Conservation (phyloP, 1,139 yeast species). For the Kazachstania sp. region DNA sequence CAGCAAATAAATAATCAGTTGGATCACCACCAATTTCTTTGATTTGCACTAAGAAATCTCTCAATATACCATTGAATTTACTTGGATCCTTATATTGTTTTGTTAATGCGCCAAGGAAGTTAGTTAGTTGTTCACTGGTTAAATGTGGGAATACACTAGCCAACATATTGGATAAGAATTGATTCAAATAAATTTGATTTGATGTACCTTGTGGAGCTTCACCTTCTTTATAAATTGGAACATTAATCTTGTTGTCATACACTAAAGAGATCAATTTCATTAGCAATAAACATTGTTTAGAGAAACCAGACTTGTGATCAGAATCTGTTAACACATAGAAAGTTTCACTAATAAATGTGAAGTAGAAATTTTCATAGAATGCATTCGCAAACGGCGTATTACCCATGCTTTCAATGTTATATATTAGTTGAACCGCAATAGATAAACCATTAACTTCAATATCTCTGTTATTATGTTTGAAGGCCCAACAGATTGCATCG, state of each 20-base stretch:
- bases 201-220: constrained; percentile 80
- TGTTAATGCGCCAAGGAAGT: constrained; percentile 71
- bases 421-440: constrained; percentile 70
- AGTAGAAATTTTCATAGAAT: constrained; percentile 81
- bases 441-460: constrained; percentile 87
- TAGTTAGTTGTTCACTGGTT: constrained; percentile 71
- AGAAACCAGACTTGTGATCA: constrained; percentile 95
- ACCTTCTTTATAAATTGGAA: constrained; percentile 67
- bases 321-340: constrained; percentile 92
- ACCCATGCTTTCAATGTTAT: constrained; percentile 73
- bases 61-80: constrained; percentile 74
- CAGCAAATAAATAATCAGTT: constrained; percentile 89
- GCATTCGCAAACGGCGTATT: constrained; percentile 73
- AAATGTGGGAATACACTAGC: constrained; percentile 85
- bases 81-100: constrained; percentile 62
- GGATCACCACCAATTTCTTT: constrained; percentile 91
- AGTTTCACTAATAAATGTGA: constrained; percentile 83
- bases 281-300: constrained; percentile 75
- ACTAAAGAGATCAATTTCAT: constrained; percentile 80
- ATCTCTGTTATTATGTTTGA: constrained; percentile 92
- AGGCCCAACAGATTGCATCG: constrained; percentile 96
- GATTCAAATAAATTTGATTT: constrained; percentile 69
- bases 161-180: constrained; percentile 74
- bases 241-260: constrained; percentile 62
- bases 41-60: constrained; percentile 95